Percentiles rank a stretch among this genome's conserved stretches.
Evolutionary conservation across 345 rosid genomes (phyloP).

Genomic region (Moricandia moricandioides): DNA sequence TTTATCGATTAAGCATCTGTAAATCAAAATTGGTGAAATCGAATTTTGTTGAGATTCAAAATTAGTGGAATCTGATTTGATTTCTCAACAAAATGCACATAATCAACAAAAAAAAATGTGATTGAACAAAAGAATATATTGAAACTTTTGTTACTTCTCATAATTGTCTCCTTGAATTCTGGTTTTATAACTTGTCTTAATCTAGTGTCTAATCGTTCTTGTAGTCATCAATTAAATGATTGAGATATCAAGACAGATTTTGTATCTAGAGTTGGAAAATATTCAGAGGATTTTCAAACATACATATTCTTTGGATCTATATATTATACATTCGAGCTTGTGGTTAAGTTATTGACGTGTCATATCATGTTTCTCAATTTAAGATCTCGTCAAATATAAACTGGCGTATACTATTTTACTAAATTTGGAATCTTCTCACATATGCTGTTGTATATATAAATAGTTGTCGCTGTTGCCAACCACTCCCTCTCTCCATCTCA

Average conservation of each 20-base stretch:
- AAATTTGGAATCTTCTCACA: slow-evolving; percentile 12
- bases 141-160: neutral
- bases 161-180: neutral
- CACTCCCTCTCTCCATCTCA: slow-evolving; percentile 23
- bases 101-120: neutral
- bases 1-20: no score
- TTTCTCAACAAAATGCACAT: no score
- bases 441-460: neutral
- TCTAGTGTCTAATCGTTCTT: neutral
- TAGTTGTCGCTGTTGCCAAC: slow-evolving; percentile 27
- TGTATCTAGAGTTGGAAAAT: no score
- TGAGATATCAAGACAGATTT: neutral
- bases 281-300: no score
- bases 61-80: no score
- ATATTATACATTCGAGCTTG: neutral
- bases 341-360: neutral
- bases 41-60: no score
- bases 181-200: neutral
- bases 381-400: neutral
- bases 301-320: neutral
- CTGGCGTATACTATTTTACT: slow-evolving; percentile 12
- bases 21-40: no score
- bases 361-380: neutral
- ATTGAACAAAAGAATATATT: neutral
- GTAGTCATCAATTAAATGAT: neutral